Percentiles rank a stretch among this genome's conserved stretches.
phyloP scores from a whole-genome alignment of 331 rosid species.

The Rosa hybrid region DNA sequence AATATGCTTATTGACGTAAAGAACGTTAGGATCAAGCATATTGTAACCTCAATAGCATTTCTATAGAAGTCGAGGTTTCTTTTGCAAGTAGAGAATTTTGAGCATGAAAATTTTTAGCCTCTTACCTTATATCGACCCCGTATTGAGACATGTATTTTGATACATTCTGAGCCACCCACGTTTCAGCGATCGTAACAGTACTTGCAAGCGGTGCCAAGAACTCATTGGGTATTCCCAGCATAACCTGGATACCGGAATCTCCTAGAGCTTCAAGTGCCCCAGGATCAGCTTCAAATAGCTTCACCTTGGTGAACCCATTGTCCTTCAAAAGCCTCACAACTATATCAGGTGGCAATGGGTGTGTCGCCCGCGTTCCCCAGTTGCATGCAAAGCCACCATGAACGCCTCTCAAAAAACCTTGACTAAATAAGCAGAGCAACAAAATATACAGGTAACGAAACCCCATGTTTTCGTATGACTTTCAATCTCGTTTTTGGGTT shows the following conservation, averaged over 20 bases:
- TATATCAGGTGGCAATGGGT: slow-evolving; percentile 61
- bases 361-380: slow-evolving; percentile 82
- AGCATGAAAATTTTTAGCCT: background rate
- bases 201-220: slow-evolving; percentile 61
- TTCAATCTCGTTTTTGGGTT: background rate
- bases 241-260: slow-evolving; percentile 69
- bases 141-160: slow-evolving; percentile 62
- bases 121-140: slow-evolving; percentile 79
- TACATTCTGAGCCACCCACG: slow-evolving; percentile 82
- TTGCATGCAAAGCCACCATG: slow-evolving; percentile 77
- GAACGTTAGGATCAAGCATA: background rate
- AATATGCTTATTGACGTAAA: too few species aligned
- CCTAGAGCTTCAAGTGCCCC: slow-evolving; percentile 81
- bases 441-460: slow-evolving; percentile 3
- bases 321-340: slow-evolving; percentile 75
- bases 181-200: slow-evolving; percentile 61
- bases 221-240: slow-evolving; percentile 92
- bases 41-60: background rate
- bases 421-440: slow-evolving; percentile 12
- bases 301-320: slow-evolving; percentile 77
- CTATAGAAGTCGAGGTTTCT: background rate
- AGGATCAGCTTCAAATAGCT: slow-evolving; percentile 89
- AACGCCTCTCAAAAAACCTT: slow-evolving; percentile 15
- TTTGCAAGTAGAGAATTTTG: background rate
- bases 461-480: slow-evolving; percentile 25